phyloP scores from a whole-genome alignment of 2,329 filamentous ascomycete species.

The Simplicillium aogashimaense region DNA sequence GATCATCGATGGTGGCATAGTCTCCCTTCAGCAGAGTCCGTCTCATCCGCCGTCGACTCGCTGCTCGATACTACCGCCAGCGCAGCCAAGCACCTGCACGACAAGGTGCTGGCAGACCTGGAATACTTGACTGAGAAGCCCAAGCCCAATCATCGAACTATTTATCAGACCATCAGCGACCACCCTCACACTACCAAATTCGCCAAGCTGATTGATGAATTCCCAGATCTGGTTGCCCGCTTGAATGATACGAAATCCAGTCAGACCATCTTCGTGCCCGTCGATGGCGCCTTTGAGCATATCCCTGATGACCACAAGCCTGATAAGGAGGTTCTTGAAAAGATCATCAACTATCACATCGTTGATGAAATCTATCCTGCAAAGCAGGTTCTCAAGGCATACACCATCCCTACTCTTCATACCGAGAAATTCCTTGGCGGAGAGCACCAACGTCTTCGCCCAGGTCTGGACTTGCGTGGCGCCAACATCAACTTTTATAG shows the following conservation, averaged over 20 bases:
- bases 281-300: constrained; percentile 63
- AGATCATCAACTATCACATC: constrained; percentile 66
- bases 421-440: constrained; percentile 49
- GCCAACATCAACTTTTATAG: constrained; percentile 69
- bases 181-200: constrained; percentile 72
- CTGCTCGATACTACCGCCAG: not conserved
- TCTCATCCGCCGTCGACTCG: too few relatives aligned
- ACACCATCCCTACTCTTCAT: constrained; percentile 66
- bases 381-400: constrained; percentile 52
- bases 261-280: constrained; percentile 74
- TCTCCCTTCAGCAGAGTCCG: too few relatives aligned
- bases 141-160: constrained; percentile 49
- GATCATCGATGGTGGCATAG: too few relatives aligned
- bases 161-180: constrained; percentile 70
- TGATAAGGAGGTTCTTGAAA: constrained; percentile 59
- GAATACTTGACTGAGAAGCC: not conserved
- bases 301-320: constrained; percentile 46
- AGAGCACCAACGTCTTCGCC: constrained; percentile 62
- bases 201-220: constrained; percentile 62
- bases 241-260: constrained; percentile 68
- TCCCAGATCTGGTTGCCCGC: constrained; percentile 58
- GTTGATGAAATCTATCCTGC: constrained; percentile 57
- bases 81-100: constrained; percentile 3
- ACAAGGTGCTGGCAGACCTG: constrained; percentile 2
- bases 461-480: constrained; percentile 51